Percentiles rank a stretch among this genome's conserved stretches.
These are phyloP conservation scores for Epichloe uncinata DNA, from an alignment of 2,329 filamentous ascomycete genomes.

Conservation along the genomic window DNA sequence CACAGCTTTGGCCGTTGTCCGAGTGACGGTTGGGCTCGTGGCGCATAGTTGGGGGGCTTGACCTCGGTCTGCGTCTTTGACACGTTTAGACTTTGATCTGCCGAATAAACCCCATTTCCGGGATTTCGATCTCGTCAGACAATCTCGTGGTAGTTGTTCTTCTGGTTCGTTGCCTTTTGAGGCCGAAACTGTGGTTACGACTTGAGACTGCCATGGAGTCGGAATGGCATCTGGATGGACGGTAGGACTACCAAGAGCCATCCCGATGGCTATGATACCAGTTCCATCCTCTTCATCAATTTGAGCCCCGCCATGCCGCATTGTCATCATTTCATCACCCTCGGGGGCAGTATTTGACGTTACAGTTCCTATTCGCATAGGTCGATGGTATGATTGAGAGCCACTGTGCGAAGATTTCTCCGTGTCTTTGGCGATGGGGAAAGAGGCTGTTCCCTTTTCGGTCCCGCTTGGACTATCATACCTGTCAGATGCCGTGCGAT, in stretches of 20 bases:
- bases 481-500: background rate
- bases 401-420: background rate
- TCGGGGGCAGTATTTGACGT: conserved; percentile 26
- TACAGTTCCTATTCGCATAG: background rate
- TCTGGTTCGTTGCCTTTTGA: conserved; percentile 8
- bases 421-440: background rate
- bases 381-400: background rate
- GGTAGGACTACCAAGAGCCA: conserved; percentile 61
- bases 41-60: conserved; percentile 6
- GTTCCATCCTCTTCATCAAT: conserved; percentile 19
- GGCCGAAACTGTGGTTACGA: conserved; percentile 13
- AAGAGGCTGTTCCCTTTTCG: background rate
- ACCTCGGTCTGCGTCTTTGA: conserved; percentile 6
- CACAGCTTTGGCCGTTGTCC: background rate
- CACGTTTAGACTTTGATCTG: conserved; percentile 23
- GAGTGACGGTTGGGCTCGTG: background rate
- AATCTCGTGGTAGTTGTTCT: conserved; percentile 9
- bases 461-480: background rate
- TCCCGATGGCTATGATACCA: conserved; percentile 44
- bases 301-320: background rate
- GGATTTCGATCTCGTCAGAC: conserved; percentile 29
- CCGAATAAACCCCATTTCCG: conserved; percentile 49
- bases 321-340: background rate
- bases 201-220: conserved; percentile 17
- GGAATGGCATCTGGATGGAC: conserved; percentile 19